Base-by-base conservation (phyloP, 139 green algal genomes). In the Nannochloris sp. region DNA sequence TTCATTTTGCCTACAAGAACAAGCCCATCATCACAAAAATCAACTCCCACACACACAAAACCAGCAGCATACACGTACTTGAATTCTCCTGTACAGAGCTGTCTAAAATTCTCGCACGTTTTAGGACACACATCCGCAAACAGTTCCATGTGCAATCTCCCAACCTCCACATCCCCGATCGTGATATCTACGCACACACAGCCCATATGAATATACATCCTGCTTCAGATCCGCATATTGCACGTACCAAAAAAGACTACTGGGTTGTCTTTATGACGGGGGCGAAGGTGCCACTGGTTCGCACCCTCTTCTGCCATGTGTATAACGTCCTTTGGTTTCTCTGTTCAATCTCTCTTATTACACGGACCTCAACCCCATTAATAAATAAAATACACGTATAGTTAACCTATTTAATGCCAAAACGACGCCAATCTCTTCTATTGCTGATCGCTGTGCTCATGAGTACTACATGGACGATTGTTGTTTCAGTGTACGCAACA, bases 81-180 rank as follows among this genome's bases (percentile, higher is more conserved):
- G 66, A 82, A 85, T 62, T 98, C 92, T 0, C 92, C 92, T 9
- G 92, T 97, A 69, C 90, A 97, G 1, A 97, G 76, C 59, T 97
- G 92, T 46, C 91, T 59, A 48, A 95, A 90, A 74, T 91, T 96
- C 56, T 97, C 90, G 4, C 65, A 69, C 29, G 91, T 97, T 31
- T 88, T 89, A 0, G 91, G 91, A 13, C 43, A 70, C 0, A 95
- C 71, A 63, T 97, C 92, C 0, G 86, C 85, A 66, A 88, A 96
- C 1, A 98, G 84, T 77, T 96, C 89, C 66, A 96, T 91, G 33
- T 89, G 89, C 9, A 98, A 77, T 2, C 91, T 68, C 0, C 91
- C 91, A 6, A 78, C 82, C 16, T 79, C 69, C 16, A 75, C 51
- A 14, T 84, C 85, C 6, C 87, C 91, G 26, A 97, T 91, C 4